phyloP scores from a whole-genome alignment of 176 grass and related monocot species.

The Microstegium vimineum region DNA sequence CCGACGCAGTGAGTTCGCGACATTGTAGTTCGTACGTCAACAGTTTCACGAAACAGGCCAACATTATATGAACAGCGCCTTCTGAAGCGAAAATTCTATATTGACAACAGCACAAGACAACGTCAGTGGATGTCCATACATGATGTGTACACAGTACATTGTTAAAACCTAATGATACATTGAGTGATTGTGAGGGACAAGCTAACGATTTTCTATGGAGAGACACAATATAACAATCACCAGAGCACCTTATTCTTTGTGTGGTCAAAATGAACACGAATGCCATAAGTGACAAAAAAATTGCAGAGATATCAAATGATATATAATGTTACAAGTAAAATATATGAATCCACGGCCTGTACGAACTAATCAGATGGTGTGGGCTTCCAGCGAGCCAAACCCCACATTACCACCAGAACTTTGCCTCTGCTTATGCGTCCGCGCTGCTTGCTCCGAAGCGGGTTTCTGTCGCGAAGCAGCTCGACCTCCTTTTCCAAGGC shows the following conservation, averaged over 20 bases:
- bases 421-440: conserved; percentile 64
- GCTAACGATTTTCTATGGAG: not conserved
- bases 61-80: not conserved
- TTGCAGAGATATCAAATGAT: not conserved
- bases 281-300: not conserved
- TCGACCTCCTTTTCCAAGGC: conserved; percentile 84
- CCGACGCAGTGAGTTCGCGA: too few species aligned
- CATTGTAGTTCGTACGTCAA: not conserved
- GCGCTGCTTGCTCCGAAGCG: conserved; percentile 71
- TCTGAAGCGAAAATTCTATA: not conserved
- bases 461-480: conserved; percentile 74
- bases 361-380: conserved; percentile 15
- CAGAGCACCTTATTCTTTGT: conserved; percentile 23
- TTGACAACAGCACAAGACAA: not conserved
- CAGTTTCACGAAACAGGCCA: not conserved
- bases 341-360: conserved; percentile 40
- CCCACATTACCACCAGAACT: conserved; percentile 83
- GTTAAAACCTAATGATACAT: conserved; percentile 5
- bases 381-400: conserved; percentile 87
- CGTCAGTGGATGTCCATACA: not conserved
- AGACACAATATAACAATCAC: not conserved
- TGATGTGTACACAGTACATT: not conserved
- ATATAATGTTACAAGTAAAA: conserved; percentile 36
- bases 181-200: not conserved
- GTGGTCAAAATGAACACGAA: conserved; percentile 35